These are phyloP conservation scores for Medicago arabica DNA, from an alignment of 306 rosid species.

Conservation along the genomic window DNA sequence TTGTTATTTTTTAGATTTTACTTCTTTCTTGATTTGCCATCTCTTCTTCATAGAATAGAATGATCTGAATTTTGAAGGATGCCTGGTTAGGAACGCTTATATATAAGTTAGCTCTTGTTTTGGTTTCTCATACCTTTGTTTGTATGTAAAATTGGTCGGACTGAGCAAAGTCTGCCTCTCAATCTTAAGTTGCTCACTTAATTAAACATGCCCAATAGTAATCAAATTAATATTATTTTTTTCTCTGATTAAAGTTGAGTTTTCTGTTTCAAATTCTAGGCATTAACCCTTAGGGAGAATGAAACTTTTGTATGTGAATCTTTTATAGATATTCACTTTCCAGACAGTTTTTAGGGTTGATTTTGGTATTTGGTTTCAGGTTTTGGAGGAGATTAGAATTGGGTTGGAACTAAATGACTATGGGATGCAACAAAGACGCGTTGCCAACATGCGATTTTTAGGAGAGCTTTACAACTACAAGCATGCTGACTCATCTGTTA, in stretches of 20 bases:
- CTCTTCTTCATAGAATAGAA: constrained; percentile 28
- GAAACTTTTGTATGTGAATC: background rate
- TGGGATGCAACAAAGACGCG: constrained; percentile 96
- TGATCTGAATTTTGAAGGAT: constrained; percentile 41
- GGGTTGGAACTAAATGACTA: constrained; percentile 94
- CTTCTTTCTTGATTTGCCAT: constrained; percentile 30
- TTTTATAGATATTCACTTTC: constrained; percentile 14
- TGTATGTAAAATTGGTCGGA: constrained; percentile 25
- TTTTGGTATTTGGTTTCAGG: constrained; percentile 60
- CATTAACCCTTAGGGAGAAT: background rate
- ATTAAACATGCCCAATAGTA: constrained; percentile 18
- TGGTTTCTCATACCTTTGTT: constrained; percentile 4
- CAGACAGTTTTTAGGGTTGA: constrained; percentile 23
- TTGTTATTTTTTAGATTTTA: constrained; percentile 40
- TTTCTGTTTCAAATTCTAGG: constrained; percentile 32
- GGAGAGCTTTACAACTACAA: constrained; percentile 98
- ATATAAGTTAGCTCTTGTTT: constrained; percentile 20
- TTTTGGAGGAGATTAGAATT: constrained; percentile 95
- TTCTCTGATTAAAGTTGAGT: constrained; percentile 13
- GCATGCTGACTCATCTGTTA: constrained; percentile 96
- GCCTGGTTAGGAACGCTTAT: background rate
- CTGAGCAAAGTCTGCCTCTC: constrained; percentile 16
- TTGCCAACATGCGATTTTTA: constrained; percentile 93
- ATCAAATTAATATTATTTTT: constrained; percentile 19
- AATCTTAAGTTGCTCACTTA: constrained; percentile 25